Evolutionary conservation across 2,329 filamentous ascomycete species (phyloP).

Genomic region (Orbilia oligospora): DNA sequence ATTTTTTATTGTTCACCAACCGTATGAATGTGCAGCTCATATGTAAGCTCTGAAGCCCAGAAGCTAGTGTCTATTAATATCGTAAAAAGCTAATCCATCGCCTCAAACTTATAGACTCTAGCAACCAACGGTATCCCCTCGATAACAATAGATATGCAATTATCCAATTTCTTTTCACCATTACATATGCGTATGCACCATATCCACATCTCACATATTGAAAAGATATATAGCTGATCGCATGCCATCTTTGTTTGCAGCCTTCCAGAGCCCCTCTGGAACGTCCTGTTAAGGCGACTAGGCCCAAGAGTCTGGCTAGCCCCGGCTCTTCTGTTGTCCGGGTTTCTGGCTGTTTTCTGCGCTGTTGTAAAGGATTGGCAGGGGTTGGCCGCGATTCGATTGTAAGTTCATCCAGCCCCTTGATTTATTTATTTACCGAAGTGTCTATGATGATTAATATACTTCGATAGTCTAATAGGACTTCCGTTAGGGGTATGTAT

Average conservation of each 20-base stretch:
- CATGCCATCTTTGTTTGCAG: neutral
- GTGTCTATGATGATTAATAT: neutral
- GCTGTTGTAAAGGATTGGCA: conserved; percentile 17
- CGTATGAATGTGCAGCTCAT: conserved; percentile 34
- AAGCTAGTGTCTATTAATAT: no score
- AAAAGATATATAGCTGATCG: neutral
- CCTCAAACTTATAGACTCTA: neutral
- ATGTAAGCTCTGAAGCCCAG: neutral
- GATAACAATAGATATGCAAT: neutral
- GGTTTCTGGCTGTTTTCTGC: conserved; percentile 31
- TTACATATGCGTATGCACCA: conserved; percentile 28
- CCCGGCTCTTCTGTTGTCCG: conserved; percentile 26
- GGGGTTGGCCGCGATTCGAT: conserved; percentile 31
- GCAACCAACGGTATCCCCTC: neutral
- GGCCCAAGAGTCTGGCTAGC: conserved; percentile 43
- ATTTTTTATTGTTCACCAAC: conserved; percentile 41
- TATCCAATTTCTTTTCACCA: conserved; percentile 26
- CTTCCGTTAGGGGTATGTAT: conserved; percentile 38
- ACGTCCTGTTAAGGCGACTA: conserved; percentile 25
- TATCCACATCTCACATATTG: neutral
- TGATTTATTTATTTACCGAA: neutral
- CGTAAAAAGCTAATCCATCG: no score
- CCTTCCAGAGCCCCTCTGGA: conserved; percentile 37
- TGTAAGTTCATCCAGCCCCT: conserved; percentile 14
- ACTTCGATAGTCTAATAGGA: conserved; percentile 12